Conservation (phyloP, 352 stramenopile genomes). For the Blastocystis sp. region DNA sequence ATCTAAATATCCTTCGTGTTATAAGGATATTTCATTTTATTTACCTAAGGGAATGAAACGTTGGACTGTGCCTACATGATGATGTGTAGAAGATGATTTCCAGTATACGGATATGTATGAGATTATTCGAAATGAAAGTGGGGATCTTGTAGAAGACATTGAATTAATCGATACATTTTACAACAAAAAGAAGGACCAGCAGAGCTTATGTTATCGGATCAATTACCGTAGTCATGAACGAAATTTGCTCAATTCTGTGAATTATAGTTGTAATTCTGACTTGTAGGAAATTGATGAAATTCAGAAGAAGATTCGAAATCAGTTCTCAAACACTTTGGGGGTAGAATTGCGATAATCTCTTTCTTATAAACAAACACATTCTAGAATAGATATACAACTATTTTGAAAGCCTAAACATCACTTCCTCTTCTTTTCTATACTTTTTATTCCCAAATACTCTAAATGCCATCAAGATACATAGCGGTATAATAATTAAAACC, state of each 20-base stretch:
- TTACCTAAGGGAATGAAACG: constrained; percentile 72
- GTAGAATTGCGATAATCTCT: constrained; percentile 82
- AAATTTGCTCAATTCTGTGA: constrained; percentile 75
- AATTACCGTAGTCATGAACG: constrained; percentile 97
- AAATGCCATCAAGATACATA: neutral
- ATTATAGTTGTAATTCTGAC: neutral
- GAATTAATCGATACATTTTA: constrained; percentile 92
- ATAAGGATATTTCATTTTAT: constrained; percentile 99
- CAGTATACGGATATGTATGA: constrained; percentile 95
- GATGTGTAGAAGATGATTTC: constrained; percentile 74
- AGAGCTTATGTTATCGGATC: constrained; percentile 95
- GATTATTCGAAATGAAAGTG: constrained; percentile 88
- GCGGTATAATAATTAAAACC: neutral
- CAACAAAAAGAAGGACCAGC: constrained; percentile 90
- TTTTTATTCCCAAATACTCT: constrained; percentile 9
- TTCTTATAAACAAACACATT: constrained; percentile 69
- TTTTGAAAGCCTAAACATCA: neutral
- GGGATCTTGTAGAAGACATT: constrained; percentile 91
- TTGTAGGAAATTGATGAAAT: constrained; percentile 89
- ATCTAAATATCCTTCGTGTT: constrained; percentile 95
- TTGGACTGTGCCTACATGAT: neutral
- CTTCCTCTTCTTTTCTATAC: neutral
- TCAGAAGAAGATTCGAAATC: constrained; percentile 83
- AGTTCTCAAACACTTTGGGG: constrained; percentile 77
- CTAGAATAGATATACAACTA: neutral